These are phyloP conservation scores for Neurospora cerealis DNA, from an alignment of 495 filamentous ascomycete species.

Conservation along the genomic window DNA sequence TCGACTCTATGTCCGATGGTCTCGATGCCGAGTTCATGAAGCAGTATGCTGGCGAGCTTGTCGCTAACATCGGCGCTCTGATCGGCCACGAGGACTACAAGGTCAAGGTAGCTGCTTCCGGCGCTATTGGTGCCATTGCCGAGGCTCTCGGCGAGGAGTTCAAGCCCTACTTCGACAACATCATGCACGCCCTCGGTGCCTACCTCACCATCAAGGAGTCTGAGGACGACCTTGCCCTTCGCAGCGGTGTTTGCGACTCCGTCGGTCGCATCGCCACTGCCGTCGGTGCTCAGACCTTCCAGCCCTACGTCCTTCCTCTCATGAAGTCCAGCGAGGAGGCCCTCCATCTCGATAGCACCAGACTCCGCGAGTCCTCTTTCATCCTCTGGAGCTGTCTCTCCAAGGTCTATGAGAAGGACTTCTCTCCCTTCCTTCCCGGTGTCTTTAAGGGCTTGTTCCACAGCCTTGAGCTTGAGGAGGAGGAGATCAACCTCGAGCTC, in stretches of 20 bases:
- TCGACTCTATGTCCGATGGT: conserved; percentile 85
- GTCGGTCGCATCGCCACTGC: conserved; percentile 87
- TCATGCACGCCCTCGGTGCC: conserved; percentile 73
- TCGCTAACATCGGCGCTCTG: conserved; percentile 72
- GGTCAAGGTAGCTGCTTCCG: conserved; percentile 79
- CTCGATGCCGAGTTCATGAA: conserved; percentile 75
- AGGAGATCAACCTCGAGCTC: conserved; percentile 69
- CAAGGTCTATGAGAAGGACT: conserved; percentile 87
- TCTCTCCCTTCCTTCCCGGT: conserved; percentile 74
- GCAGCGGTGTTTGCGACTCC: conserved; percentile 79
- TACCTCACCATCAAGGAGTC: conserved; percentile 81
- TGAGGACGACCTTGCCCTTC: conserved; percentile 81
- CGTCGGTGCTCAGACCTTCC: conserved; percentile 77
- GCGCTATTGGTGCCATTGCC: conserved; percentile 84
- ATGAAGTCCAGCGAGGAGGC: conserved; percentile 90
- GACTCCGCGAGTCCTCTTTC: conserved; percentile 89
- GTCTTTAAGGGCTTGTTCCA: conserved; percentile 79
- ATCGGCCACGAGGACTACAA: conserved; percentile 76
- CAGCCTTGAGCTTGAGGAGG: conserved; percentile 82
- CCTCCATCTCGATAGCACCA: conserved; percentile 77
- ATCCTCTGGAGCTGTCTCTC: conserved; percentile 92
- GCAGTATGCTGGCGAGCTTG: conserved; percentile 69
- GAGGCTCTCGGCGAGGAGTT: conserved; percentile 73
- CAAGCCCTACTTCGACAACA: conserved; percentile 78
- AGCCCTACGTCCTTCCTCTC: conserved; percentile 78